A percentile compares a stretch with the other conserved stretches of the same genome.
Conservation (phyloP, 116 monocot genomes). For the Dioscorea cayenensis region DNA sequence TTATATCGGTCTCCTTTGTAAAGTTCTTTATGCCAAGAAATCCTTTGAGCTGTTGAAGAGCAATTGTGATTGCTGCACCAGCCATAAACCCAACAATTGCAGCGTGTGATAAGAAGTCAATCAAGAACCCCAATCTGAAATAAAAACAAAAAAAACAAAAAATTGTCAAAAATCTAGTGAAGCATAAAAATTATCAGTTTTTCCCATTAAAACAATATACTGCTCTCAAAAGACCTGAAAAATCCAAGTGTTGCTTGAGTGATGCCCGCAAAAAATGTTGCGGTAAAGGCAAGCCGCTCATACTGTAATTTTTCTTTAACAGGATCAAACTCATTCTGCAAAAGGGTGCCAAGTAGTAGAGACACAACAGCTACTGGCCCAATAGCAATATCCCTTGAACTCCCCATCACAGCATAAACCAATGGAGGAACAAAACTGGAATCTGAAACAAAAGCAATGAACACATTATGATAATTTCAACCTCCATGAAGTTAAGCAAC, state of each 20-base stretch:
- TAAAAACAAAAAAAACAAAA: not conserved
- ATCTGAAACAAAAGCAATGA: slow-evolving; percentile 23
- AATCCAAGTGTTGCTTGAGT: slow-evolving; percentile 67
- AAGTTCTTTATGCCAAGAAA: slow-evolving; percentile 72
- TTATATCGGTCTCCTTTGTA: slow-evolving; percentile 69
- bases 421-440: slow-evolving; percentile 70
- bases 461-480: not conserved
- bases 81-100: slow-evolving; percentile 74
- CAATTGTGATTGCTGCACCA: slow-evolving; percentile 74
- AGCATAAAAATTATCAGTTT: not conserved
- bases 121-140: slow-evolving; percentile 59
- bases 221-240: slow-evolving; percentile 30
- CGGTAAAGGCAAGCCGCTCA: slow-evolving; percentile 60
- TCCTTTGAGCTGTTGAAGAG: slow-evolving; percentile 91
- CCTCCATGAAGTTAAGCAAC: not conserved
- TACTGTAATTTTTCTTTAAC: slow-evolving; percentile 38
- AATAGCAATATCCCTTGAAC: slow-evolving; percentile 76
- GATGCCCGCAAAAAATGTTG: slow-evolving; percentile 72
- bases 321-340: slow-evolving; percentile 54
- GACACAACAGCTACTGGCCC: slow-evolving; percentile 77
- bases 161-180: not conserved
- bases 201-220: not conserved
- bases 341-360: slow-evolving; percentile 56
- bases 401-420: slow-evolving; percentile 74
- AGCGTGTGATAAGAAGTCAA: slow-evolving; percentile 73